These are phyloP conservation scores for Zychaea mexicana DNA, from an alignment of 371 early-diverging fungal genomes.

Conservation along the genomic window DNA sequence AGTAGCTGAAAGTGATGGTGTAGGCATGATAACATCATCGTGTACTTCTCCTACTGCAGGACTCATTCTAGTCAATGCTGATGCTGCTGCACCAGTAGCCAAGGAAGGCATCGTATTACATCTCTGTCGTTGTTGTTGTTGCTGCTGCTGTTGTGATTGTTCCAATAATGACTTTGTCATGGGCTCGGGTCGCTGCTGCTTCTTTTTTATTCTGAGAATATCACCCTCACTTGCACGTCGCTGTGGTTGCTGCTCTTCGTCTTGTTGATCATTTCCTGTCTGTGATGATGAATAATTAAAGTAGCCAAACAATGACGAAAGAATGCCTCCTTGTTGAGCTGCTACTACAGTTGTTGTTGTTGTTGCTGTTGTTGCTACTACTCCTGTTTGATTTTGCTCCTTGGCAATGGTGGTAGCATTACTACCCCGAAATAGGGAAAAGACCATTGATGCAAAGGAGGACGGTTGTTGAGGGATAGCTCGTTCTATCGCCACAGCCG, in stretches of 20 bases:
- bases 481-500: constrained; percentile 44
- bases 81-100: neutral
- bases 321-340: neutral
- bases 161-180: neutral
- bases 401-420: neutral
- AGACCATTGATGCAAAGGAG: constrained; percentile 31
- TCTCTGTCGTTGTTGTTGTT: neutral
- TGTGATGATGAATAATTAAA: constrained; percentile 5
- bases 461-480: constrained; percentile 27
- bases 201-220: constrained; percentile 4
- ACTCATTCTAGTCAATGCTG: too few species aligned
- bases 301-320: neutral
- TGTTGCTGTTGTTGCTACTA: constrained; percentile 1
- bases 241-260: neutral
- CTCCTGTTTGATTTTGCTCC: neutral
- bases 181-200: neutral
- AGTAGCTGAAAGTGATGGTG: neutral
- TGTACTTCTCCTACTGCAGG: neutral
- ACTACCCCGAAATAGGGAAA: neutral
- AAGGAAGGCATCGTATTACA: neutral
- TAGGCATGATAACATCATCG: neutral
- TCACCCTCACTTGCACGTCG: constrained; percentile 17
- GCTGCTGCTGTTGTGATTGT: too few species aligned
- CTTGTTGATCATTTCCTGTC: constrained; percentile 12
- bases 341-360: neutral